Evolutionary conservation across 164 flowering plant genomes (phyloP).

Genomic region (Vitis cinerea): DNA sequence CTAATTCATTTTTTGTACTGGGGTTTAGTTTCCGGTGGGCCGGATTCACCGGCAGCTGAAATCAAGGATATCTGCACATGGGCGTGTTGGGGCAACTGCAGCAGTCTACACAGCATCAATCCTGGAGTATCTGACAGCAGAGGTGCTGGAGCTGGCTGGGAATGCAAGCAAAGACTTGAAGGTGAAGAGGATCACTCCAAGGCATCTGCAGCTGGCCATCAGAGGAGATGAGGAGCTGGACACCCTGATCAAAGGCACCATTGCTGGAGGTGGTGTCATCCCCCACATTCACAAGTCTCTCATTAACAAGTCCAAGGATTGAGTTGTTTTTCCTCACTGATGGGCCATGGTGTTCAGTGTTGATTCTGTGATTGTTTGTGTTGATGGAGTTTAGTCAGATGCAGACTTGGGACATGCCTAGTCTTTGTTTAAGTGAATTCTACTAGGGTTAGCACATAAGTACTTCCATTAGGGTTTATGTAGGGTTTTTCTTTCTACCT

Average conservation of each 20-base stretch:
- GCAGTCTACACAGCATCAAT: constrained; percentile 94
- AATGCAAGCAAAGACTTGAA: constrained; percentile 95
- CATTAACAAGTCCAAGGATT: constrained; percentile 88
- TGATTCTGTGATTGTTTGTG: too few relatives aligned
- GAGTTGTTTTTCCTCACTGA: constrained; percentile 5
- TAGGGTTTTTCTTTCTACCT: too few relatives aligned
- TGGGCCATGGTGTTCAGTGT: too few relatives aligned
- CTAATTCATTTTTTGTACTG: background rate
- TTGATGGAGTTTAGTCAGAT: too few relatives aligned
- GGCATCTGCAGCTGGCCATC: constrained; percentile 93
- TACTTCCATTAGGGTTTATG: too few relatives aligned
- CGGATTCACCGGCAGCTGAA: constrained; percentile 84
- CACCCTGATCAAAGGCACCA: constrained; percentile 91
- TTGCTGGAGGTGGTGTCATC: constrained; percentile 95
- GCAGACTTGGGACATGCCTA: too few relatives aligned
- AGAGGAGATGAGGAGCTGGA: constrained; percentile 98
- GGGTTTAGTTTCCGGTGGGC: constrained; percentile 79
- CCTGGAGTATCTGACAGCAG: constrained; percentile 88
- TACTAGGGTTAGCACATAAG: too few relatives aligned
- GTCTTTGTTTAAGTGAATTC: too few relatives aligned
- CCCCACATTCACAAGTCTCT: constrained; percentile 98
- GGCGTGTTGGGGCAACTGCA: constrained; percentile 92
- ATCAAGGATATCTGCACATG: constrained; percentile 66
- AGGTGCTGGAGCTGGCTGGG: constrained; percentile 90
- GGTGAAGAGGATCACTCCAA: constrained; percentile 92